Percentiles rank a stretch among this genome's conserved stretches.
Evolutionary conservation across 805 yeast genomes (phyloP).

Genomic region (Wickerhamomyces subpelliculosus): DNA sequence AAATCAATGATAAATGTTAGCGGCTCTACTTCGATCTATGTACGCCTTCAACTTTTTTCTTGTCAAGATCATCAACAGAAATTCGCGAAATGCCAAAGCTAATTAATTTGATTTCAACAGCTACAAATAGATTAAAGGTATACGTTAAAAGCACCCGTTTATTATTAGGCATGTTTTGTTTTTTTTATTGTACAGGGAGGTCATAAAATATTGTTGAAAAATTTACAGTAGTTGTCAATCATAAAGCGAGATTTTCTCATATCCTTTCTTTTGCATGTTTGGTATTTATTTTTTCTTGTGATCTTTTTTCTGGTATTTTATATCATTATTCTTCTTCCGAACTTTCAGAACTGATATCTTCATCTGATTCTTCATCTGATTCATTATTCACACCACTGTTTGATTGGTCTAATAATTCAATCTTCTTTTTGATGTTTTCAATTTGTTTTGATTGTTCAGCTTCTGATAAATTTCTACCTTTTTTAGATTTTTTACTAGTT

Average conservation of each 20-base stretch:
- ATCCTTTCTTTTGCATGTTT: background rate
- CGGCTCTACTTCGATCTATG: too few species aligned
- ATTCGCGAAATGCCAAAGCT: too few species aligned
- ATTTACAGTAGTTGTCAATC: too few species aligned
- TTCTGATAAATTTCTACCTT: conserved; percentile 53
- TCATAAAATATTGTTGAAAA: too few species aligned
- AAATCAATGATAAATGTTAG: background rate
- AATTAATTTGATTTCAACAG: too few species aligned
- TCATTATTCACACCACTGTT: conserved; percentile 26
- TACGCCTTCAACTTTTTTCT: too few species aligned
- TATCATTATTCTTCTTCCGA: conserved; percentile 60
- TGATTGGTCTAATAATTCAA: conserved; percentile 57
- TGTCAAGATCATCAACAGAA: too few species aligned
- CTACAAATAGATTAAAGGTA: too few species aligned
- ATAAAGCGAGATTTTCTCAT: too few species aligned
- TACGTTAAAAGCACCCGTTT: too few species aligned
- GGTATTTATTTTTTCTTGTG: background rate
- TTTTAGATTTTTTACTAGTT: conserved; percentile 29
- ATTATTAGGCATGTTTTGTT: too few species aligned
- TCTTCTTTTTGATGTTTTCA: conserved; percentile 63
- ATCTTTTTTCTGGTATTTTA: background rate
- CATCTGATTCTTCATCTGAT: conserved; percentile 37
- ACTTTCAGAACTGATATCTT: conserved; percentile 57
- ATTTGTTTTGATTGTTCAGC: conserved; percentile 63
- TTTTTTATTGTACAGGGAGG: too few species aligned